These are phyloP conservation scores for Aegilops bicornis DNA, from an alignment of 176 grass and related monocot genomes.

Conservation along the genomic window DNA sequence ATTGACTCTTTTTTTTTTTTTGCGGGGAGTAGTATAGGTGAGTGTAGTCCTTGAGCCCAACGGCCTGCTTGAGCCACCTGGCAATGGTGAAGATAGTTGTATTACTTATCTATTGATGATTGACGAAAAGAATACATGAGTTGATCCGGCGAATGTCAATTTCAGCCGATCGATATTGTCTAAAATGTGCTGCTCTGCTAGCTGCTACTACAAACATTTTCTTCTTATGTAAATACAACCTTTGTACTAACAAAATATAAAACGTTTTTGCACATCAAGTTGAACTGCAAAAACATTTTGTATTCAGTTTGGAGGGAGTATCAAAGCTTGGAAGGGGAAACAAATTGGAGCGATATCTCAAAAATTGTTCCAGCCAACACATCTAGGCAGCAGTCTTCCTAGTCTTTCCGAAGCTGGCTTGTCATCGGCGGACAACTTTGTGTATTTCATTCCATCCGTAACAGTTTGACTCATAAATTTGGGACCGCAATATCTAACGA, in stretches of 20 bases:
- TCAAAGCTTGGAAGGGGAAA: too few relatives aligned
- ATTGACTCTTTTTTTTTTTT: too few relatives aligned
- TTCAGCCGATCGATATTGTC: background rate
- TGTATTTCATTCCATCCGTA: background rate
- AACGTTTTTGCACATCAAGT: too few relatives aligned
- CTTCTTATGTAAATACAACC: too few relatives aligned
- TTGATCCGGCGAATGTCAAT: background rate
- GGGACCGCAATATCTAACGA: too few relatives aligned
- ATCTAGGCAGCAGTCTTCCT: background rate
- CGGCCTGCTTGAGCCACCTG: background rate
- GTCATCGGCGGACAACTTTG: background rate
- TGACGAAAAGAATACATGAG: background rate
- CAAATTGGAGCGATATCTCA: too few relatives aligned
- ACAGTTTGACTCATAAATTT: background rate
- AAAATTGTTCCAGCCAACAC: background rate
- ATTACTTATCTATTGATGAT: background rate
- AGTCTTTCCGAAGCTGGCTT: background rate
- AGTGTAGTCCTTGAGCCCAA: background rate
- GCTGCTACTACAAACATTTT: too few relatives aligned
- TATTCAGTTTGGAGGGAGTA: too few relatives aligned
- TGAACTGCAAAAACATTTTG: too few relatives aligned
- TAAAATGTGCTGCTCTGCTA: background rate
- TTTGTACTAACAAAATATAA: too few relatives aligned
- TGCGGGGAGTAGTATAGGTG: background rate
- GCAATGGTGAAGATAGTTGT: background rate